A percentile compares a stretch with the other conserved stretches of the same genome.
phyloP scores from a whole-genome alignment of 768 basidiomycete genomes.

The Mycena sanguinolenta region DNA sequence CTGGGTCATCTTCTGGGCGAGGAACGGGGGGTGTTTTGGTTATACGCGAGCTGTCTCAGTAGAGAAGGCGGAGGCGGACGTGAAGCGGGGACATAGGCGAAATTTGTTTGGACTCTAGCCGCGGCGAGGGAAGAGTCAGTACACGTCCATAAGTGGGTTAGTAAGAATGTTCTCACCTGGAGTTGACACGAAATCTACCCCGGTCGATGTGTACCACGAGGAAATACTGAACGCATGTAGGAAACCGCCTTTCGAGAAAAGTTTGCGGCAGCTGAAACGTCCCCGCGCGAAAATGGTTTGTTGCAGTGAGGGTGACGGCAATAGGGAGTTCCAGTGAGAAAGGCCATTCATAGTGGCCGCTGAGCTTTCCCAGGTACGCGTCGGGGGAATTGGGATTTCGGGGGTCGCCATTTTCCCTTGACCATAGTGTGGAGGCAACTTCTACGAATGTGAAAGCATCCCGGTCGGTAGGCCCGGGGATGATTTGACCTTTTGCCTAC shows the following conservation, averaged over 20 bases:
- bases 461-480: constrained; percentile 34
- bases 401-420: constrained; percentile 35
- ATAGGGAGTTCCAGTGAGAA: constrained; percentile 45
- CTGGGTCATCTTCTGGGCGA: constrained; percentile 38
- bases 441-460: constrained; percentile 41
- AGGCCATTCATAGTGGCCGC: constrained; percentile 39
- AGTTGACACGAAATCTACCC: constrained; percentile 35
- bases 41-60: constrained; percentile 37
- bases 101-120: constrained; percentile 26
- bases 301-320: constrained; percentile 20
- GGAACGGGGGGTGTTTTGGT: constrained; percentile 32
- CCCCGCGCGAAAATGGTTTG: constrained; percentile 17
- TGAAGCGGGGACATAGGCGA: constrained; percentile 36
- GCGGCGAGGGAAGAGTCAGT: background rate
- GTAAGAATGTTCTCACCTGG: constrained; percentile 18
- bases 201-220: constrained; percentile 33
- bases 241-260: constrained; percentile 32
- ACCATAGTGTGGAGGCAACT: constrained; percentile 37
- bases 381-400: constrained; percentile 26
- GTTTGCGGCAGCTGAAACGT: constrained; percentile 35
- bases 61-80: constrained; percentile 38
- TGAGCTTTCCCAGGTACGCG: constrained; percentile 28
- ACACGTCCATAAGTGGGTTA: background rate
- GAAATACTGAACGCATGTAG: constrained; percentile 34
- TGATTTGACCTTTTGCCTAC: constrained; percentile 40